phyloP scores from a whole-genome alignment of 768 basidiomycete genomes.

The Flagelloscypha sp. region DNA sequence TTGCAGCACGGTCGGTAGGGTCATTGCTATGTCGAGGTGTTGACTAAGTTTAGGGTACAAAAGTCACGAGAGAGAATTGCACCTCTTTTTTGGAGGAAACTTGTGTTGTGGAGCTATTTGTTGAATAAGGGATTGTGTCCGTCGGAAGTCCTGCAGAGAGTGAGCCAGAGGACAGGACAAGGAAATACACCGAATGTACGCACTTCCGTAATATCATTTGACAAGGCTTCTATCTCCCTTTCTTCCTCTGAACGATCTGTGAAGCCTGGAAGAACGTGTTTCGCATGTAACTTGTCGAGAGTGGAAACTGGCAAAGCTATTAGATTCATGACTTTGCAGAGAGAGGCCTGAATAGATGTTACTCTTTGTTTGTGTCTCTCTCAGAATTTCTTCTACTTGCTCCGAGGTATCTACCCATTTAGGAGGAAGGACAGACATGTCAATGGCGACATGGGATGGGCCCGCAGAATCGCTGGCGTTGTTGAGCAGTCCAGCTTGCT shows the following conservation, averaged over 20 bases:
- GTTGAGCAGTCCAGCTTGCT: constrained; percentile 59
- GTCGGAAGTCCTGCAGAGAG: constrained; percentile 53
- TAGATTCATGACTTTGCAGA: constrained; percentile 11
- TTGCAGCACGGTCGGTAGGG: constrained; percentile 54
- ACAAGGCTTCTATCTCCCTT: constrained; percentile 82
- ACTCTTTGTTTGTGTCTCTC: constrained; percentile 71
- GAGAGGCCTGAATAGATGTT: constrained; percentile 20
- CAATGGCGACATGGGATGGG: constrained; percentile 44
- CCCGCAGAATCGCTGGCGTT: constrained; percentile 19
- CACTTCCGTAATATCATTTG: constrained; percentile 84
- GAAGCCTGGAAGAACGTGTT: constrained; percentile 93
- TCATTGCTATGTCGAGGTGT: no score
- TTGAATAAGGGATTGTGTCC: constrained; percentile 60
- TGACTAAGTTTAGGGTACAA: no score
- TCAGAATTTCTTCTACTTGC: constrained; percentile 76
- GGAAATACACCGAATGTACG: constrained; percentile 39
- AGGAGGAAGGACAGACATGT: constrained; percentile 67
- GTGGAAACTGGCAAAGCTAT: constrained; percentile 50
- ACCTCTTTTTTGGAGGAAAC: constrained; percentile 65
- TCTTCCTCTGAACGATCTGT: constrained; percentile 92
- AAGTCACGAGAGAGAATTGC: no score
- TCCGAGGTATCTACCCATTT: constrained; percentile 93
- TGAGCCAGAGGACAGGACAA: constrained; percentile 10
- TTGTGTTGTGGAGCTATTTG: constrained; percentile 58
- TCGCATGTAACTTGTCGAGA: constrained; percentile 93